Percentiles rank a stretch among this genome's conserved stretches.
Conservation (phyloP, 345 rosid genomes). For the Syzygium oleosum region DNA sequence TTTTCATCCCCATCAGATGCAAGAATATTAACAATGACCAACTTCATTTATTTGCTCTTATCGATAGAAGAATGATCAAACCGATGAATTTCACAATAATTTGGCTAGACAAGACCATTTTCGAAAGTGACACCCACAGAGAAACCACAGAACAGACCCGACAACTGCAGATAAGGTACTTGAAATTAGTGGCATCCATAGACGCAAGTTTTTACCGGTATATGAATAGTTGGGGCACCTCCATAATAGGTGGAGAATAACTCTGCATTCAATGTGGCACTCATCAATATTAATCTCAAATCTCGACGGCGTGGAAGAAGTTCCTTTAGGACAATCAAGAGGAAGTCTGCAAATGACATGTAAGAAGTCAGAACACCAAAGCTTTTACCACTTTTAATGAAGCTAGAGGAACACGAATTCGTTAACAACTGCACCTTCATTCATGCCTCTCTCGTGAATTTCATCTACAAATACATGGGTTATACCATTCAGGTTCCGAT, state of each 20-base stretch:
- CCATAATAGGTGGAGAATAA: conserved; percentile 87
- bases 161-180: background rate
- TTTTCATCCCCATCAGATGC: background rate
- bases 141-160: background rate
- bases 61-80: background rate
- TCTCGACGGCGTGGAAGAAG: conserved; percentile 94
- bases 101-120: background rate
- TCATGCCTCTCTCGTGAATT: conserved; percentile 99
- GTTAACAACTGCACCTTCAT: conserved; percentile 61
- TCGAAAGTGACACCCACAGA: background rate
- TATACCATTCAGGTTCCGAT: conserved; percentile 78
- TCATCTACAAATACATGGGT: conserved; percentile 99
- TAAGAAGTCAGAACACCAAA: background rate
- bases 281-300: conserved; percentile 92
- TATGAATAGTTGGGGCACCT: conserved; percentile 84
- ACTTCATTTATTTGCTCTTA: background rate
- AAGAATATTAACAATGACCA: background rate
- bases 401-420: background rate
- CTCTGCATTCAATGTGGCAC: conserved; percentile 97
- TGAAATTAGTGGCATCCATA: conserved; percentile 1
- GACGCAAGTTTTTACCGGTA: conserved; percentile 49
- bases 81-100: background rate
- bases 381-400: background rate
- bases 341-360: conserved; percentile 56
- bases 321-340: conserved; percentile 91